phyloP scores from a whole-genome alignment of 257 asterid genomes.

The Solanum bulbocastanum region DNA sequence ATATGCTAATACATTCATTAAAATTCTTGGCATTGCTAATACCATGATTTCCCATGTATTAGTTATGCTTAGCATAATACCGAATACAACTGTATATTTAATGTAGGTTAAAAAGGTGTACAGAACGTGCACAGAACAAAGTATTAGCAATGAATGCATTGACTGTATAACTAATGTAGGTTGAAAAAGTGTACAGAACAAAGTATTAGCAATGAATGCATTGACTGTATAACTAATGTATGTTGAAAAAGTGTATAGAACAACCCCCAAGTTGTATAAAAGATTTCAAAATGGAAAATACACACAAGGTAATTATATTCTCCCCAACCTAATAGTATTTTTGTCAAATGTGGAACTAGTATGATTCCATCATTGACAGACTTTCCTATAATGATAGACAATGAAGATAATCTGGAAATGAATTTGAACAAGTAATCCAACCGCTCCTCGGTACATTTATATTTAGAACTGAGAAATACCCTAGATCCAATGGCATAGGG shows the following conservation, averaged over 20 bases:
- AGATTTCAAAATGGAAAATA: not conserved
- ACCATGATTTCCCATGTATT: not conserved
- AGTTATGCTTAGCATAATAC: not conserved
- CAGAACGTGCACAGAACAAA: not conserved
- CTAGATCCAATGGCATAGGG: not conserved
- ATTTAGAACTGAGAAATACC: not conserved
- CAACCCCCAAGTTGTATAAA: not conserved
- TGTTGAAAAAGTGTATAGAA: not conserved
- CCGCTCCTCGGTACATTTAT: not conserved
- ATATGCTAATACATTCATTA: not conserved
- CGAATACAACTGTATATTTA: not conserved
- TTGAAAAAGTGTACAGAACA: not conserved
- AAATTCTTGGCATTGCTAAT: not conserved
- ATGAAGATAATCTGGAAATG: not conserved
- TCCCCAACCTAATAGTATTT: not conserved
- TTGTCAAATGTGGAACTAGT: not conserved
- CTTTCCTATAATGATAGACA: not conserved
- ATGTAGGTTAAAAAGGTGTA: not conserved
- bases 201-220: no score
- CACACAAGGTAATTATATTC: not conserved
- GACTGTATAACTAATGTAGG: not conserved
- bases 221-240: not conserved
- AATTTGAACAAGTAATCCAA: not conserved
- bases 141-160: not conserved
- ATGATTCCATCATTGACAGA: not conserved